Percentiles rank a stretch among this genome's conserved stretches.
Conservation (phyloP, 1,139 yeast species). For the Yamadazyma triangularis region DNA sequence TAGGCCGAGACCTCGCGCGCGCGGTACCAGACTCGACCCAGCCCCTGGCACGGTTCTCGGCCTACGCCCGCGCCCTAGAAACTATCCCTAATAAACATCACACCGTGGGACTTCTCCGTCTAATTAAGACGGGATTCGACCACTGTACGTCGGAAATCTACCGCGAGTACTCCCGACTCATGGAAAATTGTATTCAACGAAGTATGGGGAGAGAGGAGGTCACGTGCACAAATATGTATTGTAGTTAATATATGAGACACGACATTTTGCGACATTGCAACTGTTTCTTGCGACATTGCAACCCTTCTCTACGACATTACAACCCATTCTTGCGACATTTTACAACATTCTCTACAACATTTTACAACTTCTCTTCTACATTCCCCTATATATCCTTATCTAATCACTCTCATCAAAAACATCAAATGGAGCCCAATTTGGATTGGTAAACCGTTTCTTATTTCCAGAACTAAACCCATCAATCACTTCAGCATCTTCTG, state of each 20-base stretch:
- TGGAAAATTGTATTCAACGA: slow-evolving; percentile 47
- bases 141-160: slow-evolving; percentile 50
- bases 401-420: slow-evolving; percentile 16
- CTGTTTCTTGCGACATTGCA: too few relatives aligned
- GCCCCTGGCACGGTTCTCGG: too few relatives aligned
- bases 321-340: too few relatives aligned
- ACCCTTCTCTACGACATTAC: too few relatives aligned
- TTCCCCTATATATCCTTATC: too few relatives aligned
- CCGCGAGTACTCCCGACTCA: slow-evolving; percentile 45
- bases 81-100: slow-evolving; percentile 18
- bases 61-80: too few relatives aligned
- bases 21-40: slow-evolving; percentile 11
- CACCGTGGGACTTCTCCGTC: slow-evolving; percentile 43
- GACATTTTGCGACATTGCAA: too few relatives aligned
- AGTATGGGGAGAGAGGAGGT: slow-evolving; percentile 40
- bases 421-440: slow-evolving; percentile 29
- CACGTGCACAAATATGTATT: slow-evolving; percentile 46
- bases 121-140: slow-evolving; percentile 31
- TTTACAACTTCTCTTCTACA: too few relatives aligned
- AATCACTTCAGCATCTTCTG: slow-evolving; percentile 51
- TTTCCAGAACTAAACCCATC: slow-evolving; percentile 36
- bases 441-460: slow-evolving; percentile 44
- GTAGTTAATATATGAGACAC: too few relatives aligned
- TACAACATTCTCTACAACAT: too few relatives aligned
- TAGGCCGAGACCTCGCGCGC: slow-evolving; percentile 24